Evolutionary conservation across 257 asterid species (phyloP), one percentile per base, ranked within the genome.

Genomic region (Linderniella brevidens): DNA sequence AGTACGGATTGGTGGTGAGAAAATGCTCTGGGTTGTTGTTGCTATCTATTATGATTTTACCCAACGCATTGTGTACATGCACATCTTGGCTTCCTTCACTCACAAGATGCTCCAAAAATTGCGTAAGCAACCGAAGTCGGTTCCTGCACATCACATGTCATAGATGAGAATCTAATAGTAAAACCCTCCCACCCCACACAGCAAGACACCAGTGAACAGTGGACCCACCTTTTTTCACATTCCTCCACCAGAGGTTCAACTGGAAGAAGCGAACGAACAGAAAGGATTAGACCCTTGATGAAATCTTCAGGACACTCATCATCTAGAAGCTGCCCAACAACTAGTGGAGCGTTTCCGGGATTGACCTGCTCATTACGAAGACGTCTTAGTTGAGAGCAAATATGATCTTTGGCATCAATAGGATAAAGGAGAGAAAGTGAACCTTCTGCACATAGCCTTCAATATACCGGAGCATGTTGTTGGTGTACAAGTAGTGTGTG

Each of bases 401-500:
- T 6, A 25, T 25, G 32, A 25, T 25, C 3, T 25, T 25, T 25
- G 9, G 10, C 4, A 15, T 35, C 29, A 15, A 12, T 14, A 51
- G 36, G 18, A 11, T 25, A 25, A 25, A 25, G 37, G 25, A 12
- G 17, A 16, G 46, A 50, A 49, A 56, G 15, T 38, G 45, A 64
- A 90, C 99, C 94, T 90, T 90, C 55, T 90, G 99, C 68, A 90
- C 96, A 65, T 90, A 90, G 59, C 99, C 99, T 75, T 90, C 99
- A 48, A 90, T 90, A 61, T 90, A 90, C 37, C 96, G 94, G 52
- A 90, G 93, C 99, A 90, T 90, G 74, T 85, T 90, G 62, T 58
- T 85, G 1, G 94, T 71, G 59, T 86, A 90, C 69, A 90, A 66
- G 66, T 90, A 90, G 68, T 90, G 99, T 5, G 99, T 90, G 61